A percentile compares a stretch with the other conserved stretches of the same genome.
phyloP scores from a whole-genome alignment of 139 green algal genomes.

The Cymbomonas tetramitiformis region DNA sequence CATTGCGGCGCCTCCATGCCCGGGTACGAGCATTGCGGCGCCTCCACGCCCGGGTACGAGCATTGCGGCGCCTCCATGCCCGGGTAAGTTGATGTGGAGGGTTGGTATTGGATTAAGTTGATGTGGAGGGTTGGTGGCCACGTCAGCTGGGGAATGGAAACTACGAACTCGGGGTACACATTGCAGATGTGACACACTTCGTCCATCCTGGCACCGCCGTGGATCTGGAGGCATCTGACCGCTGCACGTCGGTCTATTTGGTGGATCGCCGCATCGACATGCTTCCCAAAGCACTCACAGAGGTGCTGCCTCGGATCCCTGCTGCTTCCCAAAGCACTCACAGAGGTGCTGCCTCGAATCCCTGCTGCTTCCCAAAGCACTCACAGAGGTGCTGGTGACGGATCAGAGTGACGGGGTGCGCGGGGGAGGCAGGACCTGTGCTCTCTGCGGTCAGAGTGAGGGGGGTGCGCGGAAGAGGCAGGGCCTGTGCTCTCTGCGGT shows the following conservation, averaged over 20 bases:
- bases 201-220: slow-evolving; percentile 27
- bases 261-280: slow-evolving; percentile 43
- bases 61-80: background rate
- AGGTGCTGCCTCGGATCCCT: no score
- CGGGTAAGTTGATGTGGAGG: no score
- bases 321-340: background rate
- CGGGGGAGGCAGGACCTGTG: no score
- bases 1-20: no score
- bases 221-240: slow-evolving; percentile 28
- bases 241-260: slow-evolving; percentile 37
- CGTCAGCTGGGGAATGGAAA: no score
- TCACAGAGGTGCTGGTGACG: no score
- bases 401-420: no score
- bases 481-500: slow-evolving; percentile 37
- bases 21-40: no score
- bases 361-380: no score
- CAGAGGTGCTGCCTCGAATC: no score
- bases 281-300: slow-evolving; percentile 37
- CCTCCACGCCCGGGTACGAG: no score
- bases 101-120: background rate
- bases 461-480: no score
- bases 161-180: slow-evolving; percentile 30
- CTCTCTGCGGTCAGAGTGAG: slow-evolving; percentile 24
- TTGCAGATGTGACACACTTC: slow-evolving; percentile 43
- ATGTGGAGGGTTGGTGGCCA: background rate